Evolutionary conservation across 73 alveolate genomes (phyloP).

Genomic region (Symbiodinium pilosum): DNA sequence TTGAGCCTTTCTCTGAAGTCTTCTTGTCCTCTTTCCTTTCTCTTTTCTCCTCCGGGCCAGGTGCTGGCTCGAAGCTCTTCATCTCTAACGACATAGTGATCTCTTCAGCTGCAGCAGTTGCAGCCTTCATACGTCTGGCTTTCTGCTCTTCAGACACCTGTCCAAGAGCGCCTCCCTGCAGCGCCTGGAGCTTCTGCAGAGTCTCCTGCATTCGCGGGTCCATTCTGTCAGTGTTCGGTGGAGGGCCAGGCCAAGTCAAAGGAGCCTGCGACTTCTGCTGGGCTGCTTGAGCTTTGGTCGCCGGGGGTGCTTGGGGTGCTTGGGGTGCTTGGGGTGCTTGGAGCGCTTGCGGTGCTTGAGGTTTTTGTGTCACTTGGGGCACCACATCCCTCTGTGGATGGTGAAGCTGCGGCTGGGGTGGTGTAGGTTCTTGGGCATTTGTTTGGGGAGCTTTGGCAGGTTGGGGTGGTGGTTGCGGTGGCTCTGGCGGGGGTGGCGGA

Average conservation of each 20-base stretch:
- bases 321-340: background rate
- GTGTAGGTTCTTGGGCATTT: background rate
- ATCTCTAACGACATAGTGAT: conserved; percentile 57
- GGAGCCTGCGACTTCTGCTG: background rate
- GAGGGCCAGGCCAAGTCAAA: conserved; percentile 83
- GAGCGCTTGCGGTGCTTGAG: background rate
- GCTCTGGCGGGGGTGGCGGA: background rate
- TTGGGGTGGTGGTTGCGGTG: conserved; percentile 5
- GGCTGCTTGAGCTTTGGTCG: background rate
- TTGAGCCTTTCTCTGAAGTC: background rate
- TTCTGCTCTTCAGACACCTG: conserved; percentile 52
- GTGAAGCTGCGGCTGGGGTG: background rate
- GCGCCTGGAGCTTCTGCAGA: conserved; percentile 60
- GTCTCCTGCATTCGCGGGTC: conserved; percentile 93
- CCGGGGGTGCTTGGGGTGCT: background rate
- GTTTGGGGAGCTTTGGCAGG: background rate
- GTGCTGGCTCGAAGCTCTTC: background rate
- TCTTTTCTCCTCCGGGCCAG: conserved; percentile 27
- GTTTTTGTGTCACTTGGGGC: too few species aligned
- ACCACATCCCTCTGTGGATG: too few species aligned
- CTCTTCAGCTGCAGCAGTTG: conserved; percentile 64
- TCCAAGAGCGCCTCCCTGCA: conserved; percentile 17
- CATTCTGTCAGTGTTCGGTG: conserved; percentile 87
- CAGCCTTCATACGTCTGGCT: conserved; percentile 83
- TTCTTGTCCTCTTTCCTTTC: background rate